Base-by-base conservation (phyloP, 2,329 filamentous ascomycete species). In the Dactylellina drechsleri region DNA sequence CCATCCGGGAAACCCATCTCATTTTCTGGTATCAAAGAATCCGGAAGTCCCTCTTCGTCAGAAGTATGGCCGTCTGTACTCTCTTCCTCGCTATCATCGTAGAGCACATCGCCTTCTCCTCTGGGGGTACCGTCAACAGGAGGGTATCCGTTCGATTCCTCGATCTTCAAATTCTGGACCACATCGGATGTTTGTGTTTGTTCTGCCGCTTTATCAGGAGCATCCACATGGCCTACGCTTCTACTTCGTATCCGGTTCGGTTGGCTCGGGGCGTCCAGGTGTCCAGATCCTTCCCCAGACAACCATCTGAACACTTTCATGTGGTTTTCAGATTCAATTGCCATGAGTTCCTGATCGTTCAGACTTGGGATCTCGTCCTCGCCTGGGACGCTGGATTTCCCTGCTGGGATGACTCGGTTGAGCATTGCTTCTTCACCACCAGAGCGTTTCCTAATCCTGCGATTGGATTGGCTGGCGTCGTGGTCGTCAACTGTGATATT, bases 401-500 rank as follows among this genome's bases (percentile, higher is more conserved):
- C 66, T 7, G 31, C 54, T 6, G 72, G 72, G 23, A 76, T 61
- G 31, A 76, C 72, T 4, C 72, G 43, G 45, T 76, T 76, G 5
- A 76, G 60, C 8, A 2, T 43, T 20, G 72, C 28, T n/a, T 71
- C 66, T 4, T 60, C 66, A 16, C 61, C 66, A 20, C 61, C 66
- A 2, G 15, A 43, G 15, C 72, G 59, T 45, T 70, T 76, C 26
- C 53, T 70, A 1, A 57, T 64, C 13, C 72, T 23, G 5, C 66
- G 59, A 45, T n/a, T 61, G 4, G 50, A 66, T 31, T 76, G 66
- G 6, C 26, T 64, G n/a, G 65, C 66, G 50, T 76, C 72, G 20
- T 76, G 72, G 53, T 76, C 72, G 23, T 76, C 72, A 31, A 76
- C 72, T 10, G 65, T 76, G 41, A 76, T 71, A 54, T 70, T 61